phyloP scores from a whole-genome alignment of 2,329 filamentous ascomycete genomes.

The Leptoxyphium fumago region DNA sequence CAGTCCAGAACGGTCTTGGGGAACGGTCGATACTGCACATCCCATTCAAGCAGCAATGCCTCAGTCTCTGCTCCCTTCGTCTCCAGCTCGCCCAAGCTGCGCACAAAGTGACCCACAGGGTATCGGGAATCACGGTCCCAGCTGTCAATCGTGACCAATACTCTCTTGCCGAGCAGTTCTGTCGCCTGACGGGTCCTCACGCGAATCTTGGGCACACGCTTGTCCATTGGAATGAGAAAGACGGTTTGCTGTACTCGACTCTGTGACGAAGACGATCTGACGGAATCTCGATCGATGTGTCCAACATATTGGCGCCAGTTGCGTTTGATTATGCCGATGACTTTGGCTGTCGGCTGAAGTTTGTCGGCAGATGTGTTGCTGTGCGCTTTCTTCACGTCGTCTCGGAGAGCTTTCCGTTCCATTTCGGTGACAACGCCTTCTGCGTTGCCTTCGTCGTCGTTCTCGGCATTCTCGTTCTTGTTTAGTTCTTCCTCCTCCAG shows the following conservation, averaged over 20 bases:
- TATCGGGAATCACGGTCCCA: constrained; percentile 93
- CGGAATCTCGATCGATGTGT: constrained; percentile 78
- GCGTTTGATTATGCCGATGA: constrained; percentile 83
- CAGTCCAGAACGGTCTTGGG: constrained; percentile 92
- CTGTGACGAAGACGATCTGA: constrained; percentile 56
- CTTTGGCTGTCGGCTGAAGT: constrained; percentile 77
- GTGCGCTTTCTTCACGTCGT: constrained; percentile 79
- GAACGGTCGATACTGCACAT: constrained; percentile 95
- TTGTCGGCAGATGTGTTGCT: constrained; percentile 59
- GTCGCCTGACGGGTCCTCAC: constrained; percentile 81
- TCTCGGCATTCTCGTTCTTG: constrained; percentile 84
- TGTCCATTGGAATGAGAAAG: constrained; percentile 96
- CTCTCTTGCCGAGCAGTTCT: constrained; percentile 78
- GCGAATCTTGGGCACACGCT: constrained; percentile 89
- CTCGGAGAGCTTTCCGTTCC: constrained; percentile 74
- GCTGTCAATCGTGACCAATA: constrained; percentile 83
- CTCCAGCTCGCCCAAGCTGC: constrained; percentile 83
- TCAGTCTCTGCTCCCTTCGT: constrained; percentile 97
- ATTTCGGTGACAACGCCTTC: constrained; percentile 70
- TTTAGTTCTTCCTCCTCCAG: constrained; percentile 87
- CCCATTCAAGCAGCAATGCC: constrained; percentile 82
- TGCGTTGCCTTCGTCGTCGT: constrained; percentile 63
- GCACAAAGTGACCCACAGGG: constrained; percentile 83
- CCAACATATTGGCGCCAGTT: constrained; percentile 98
- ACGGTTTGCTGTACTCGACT: constrained; percentile 81